phyloP scores from a whole-genome alignment of 2,329 filamentous ascomycete species.

The Myriosclerotinia scirpicola region DNA sequence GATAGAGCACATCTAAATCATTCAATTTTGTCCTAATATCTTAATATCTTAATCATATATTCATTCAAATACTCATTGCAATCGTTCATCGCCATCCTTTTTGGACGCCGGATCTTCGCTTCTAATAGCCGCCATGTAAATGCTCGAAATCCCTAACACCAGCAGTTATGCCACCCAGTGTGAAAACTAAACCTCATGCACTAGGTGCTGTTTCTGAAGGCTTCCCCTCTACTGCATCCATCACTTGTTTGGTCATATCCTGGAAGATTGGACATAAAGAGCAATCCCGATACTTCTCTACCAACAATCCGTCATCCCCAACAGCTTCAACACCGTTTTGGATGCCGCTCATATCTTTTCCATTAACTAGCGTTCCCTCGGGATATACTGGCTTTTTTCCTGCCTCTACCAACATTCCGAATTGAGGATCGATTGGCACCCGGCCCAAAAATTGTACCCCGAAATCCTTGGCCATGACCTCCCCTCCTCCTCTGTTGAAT shows the following conservation, averaged over 20 bases:
- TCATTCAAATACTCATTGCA: not conserved
- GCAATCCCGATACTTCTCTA: conserved; percentile 72
- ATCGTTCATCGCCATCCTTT: conserved; percentile 1
- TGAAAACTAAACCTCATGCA: not conserved
- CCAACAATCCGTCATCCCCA: conserved; percentile 49
- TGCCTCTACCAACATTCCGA: conserved; percentile 83
- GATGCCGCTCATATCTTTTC: conserved; percentile 49
- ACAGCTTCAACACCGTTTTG: conserved; percentile 37
- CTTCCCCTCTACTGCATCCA: conserved; percentile 38
- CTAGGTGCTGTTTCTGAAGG: not conserved
- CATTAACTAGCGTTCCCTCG: conserved; percentile 62
- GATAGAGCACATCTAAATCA: not conserved
- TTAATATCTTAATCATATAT: not conserved
- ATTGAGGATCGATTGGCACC: conserved; percentile 90
- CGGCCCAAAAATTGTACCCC: conserved; percentile 79
- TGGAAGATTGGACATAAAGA: conserved; percentile 69
- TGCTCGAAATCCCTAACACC: conserved; percentile 15
- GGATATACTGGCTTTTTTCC: conserved; percentile 65
- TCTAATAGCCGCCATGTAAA: not conserved
- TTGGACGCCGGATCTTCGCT: not conserved
- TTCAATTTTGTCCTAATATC: not conserved
- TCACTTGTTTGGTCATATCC: conserved; percentile 58
- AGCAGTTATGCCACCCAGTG: not conserved
- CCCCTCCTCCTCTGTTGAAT: conserved; percentile 87
- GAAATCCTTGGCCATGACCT: conserved; percentile 86